These are phyloP conservation scores for Phytopythium boreale DNA, from an alignment of 352 stramenopile species.

Conservation along the genomic window DNA sequence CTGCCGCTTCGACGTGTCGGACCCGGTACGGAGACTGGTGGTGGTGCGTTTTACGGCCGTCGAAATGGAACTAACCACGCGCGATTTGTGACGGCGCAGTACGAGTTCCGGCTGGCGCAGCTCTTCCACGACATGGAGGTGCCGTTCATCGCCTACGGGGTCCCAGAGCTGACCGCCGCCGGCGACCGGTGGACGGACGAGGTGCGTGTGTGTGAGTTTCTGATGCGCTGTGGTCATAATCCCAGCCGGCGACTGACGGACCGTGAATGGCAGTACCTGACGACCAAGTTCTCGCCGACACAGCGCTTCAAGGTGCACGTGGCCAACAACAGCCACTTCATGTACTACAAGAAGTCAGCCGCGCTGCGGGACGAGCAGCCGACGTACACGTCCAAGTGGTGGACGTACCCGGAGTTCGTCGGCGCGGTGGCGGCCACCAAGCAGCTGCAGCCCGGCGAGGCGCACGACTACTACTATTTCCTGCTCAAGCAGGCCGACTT, in stretches of 20 bases:
- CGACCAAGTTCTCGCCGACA: constrained; percentile 30
- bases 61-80: no score
- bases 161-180: constrained; percentile 79
- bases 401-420: constrained; percentile 64
- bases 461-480: constrained; percentile 52
- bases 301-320: constrained; percentile 63
- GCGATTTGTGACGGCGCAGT: constrained; percentile 25
- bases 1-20: constrained; percentile 65
- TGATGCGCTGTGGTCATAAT: no score
- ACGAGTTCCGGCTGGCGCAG: constrained; percentile 83
- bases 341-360: constrained; percentile 86
- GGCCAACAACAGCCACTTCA: constrained; percentile 91
- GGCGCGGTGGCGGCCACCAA: constrained; percentile 24
- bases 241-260: neutral
- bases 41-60: no score
- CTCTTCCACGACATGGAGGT: constrained; percentile 90
- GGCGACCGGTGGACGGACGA: constrained; percentile 84
- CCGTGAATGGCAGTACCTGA: constrained; percentile 34
- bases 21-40: constrained; percentile 20
- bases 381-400: constrained; percentile 48
- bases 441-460: constrained; percentile 10
- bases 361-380: constrained; percentile 26
- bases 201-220: constrained; percentile 6
- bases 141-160: constrained; percentile 91
- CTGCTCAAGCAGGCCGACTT: constrained; percentile 58